These are phyloP conservation scores for Geotrichum candidum DNA, from an alignment of 1,139 yeast genomes.

Conservation along the genomic window DNA sequence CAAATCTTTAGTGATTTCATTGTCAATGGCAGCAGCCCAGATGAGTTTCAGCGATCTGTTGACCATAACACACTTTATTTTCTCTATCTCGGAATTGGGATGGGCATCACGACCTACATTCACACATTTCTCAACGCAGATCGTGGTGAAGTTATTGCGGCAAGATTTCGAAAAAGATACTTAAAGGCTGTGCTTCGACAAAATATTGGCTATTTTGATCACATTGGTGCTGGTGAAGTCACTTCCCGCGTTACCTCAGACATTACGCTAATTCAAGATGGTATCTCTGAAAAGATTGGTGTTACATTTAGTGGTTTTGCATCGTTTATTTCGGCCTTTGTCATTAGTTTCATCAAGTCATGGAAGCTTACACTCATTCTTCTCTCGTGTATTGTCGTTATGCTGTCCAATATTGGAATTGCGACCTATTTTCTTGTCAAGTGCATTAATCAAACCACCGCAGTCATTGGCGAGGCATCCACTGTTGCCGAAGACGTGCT, in stretches of 20 bases:
- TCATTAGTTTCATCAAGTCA: conserved; percentile 38
- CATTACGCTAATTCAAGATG: conserved; percentile 41
- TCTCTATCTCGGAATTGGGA: conserved; percentile 38
- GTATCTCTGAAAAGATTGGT: conserved; percentile 43
- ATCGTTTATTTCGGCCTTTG: conserved; percentile 39
- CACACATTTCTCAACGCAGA: conserved; percentile 37
- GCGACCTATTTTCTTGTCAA: conserved; percentile 34
- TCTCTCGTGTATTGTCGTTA: conserved; percentile 35
- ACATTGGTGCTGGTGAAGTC: conserved; percentile 42
- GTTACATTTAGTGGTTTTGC: conserved; percentile 36
- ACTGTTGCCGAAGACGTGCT: conserved; percentile 43
- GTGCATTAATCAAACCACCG: conserved; percentile 30
- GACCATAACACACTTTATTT: conserved; percentile 37
- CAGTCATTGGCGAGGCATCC: conserved; percentile 36
- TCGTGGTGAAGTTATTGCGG: conserved; percentile 40
- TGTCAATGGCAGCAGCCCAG: conserved; percentile 27
- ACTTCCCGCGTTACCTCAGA: conserved; percentile 42
- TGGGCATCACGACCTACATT: conserved; percentile 31
- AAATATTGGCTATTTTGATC: conserved; percentile 43
- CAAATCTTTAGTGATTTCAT: conserved; percentile 35
- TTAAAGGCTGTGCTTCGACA: conserved; percentile 38
- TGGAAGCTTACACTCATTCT: conserved; percentile 40
- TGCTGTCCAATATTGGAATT: conserved; percentile 29
- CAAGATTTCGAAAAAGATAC: conserved; percentile 39
- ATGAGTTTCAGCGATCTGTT: conserved; percentile 31